Conservation (phyloP, 306 rosid genomes). For the Gynostemma pentaphyllum region DNA sequence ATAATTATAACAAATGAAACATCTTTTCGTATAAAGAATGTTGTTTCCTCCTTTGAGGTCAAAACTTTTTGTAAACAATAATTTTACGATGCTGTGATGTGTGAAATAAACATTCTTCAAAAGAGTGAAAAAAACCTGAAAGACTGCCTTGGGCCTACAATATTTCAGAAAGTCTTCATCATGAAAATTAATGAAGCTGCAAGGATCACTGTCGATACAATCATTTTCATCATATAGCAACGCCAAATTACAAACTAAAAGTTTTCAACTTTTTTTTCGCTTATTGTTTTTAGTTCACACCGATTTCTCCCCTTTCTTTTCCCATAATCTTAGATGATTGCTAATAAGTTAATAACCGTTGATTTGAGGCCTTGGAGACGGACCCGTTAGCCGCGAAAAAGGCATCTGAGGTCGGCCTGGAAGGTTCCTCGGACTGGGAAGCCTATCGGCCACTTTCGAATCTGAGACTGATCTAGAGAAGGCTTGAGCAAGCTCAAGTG, state of each 20-base stretch:
- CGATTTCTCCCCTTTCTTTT: background rate
- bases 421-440: slow-evolving; percentile 41
- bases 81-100: background rate
- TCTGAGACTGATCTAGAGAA: slow-evolving; percentile 85
- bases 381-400: slow-evolving; percentile 77
- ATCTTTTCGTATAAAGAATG: background rate
- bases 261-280: slow-evolving; percentile 1
- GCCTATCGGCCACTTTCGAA: slow-evolving; percentile 38
- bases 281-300: slow-evolving; percentile 1
- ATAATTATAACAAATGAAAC: too few relatives aligned
- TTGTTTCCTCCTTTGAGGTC: too few relatives aligned
- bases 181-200: slow-evolving; percentile 5
- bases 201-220: background rate
- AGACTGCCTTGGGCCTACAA: background rate
- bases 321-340: background rate
- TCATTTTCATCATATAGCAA: slow-evolving; percentile 5
- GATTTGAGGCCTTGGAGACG: slow-evolving; percentile 74
- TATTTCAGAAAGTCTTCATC: background rate
- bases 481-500: slow-evolving; percentile 86
- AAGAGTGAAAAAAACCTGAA: background rate
- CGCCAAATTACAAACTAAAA: slow-evolving; percentile 8
- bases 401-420: slow-evolving; percentile 54
- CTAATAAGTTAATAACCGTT: slow-evolving; percentile 63
- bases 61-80: background rate
- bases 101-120: background rate